Evolutionary conservation across 306 rosid genomes (phyloP).

Genomic region (Cyamopsis tetragonoloba): DNA sequence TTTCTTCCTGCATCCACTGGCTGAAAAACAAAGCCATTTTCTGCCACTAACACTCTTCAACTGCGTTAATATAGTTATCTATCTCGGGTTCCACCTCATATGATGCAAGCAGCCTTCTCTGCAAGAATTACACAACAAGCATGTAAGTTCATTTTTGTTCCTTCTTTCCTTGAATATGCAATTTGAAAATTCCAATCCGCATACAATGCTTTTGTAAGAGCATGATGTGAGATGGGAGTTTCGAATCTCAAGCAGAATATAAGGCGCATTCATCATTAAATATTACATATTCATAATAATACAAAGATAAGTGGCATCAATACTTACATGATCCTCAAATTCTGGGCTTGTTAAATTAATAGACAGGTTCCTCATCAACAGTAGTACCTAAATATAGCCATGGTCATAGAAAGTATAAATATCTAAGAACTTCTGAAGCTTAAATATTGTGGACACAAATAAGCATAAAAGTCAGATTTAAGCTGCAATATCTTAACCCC

Average conservation of each 20-base stretch:
- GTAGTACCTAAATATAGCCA: constrained; percentile 59
- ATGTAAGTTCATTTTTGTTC: not conserved
- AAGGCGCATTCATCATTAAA: not conserved
- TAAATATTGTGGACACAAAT: not conserved
- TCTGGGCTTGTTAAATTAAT: constrained; percentile 84
- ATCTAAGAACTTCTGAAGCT: not conserved
- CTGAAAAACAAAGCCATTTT: not conserved
- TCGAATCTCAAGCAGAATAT: constrained; percentile 9
- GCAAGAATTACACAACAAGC: constrained; percentile 31
- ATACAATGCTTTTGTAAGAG: not conserved
- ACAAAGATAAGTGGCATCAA: constrained; percentile 13
- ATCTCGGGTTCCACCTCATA: constrained; percentile 44
- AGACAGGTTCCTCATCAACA: constrained; percentile 92
- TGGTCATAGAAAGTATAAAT: not conserved
- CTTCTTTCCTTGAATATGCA: constrained; percentile 2
- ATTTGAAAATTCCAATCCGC: not conserved
- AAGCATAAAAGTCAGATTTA: constrained; percentile 7
- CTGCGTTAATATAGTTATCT: constrained; percentile 25
- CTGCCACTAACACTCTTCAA: constrained; percentile 28
- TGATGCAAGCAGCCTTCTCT: constrained; percentile 74
- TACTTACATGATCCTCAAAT: constrained; percentile 89
- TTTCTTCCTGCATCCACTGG: not conserved
- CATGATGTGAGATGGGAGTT: not conserved
- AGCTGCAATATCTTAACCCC: not conserved
- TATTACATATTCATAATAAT: not conserved